phyloP scores from a whole-genome alignment of 31 red algal species.

The Asparagopsis taxiformis region DNA sequence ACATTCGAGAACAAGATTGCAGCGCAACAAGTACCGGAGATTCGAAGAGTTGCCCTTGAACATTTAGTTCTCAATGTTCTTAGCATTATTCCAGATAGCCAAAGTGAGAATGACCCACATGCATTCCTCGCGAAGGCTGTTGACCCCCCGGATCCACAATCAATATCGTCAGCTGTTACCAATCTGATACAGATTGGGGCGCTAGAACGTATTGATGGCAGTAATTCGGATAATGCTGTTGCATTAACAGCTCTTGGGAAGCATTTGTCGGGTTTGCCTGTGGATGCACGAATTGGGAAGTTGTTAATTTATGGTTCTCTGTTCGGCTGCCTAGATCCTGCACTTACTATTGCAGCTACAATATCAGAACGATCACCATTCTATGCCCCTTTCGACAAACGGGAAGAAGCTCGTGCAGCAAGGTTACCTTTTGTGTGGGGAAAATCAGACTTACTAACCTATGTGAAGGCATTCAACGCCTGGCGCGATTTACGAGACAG shows the following conservation, averaged over 20 bases:
- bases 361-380: constrained; percentile 73
- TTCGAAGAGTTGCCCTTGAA: constrained; percentile 71
- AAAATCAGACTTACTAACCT: constrained; percentile 71
- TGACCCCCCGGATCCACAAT: constrained; percentile 57
- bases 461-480: constrained; percentile 55
- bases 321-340: constrained; percentile 71
- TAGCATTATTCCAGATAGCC: constrained; percentile 44
- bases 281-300: constrained; percentile 90
- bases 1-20: constrained; percentile 77
- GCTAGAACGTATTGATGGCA: constrained; percentile 10
- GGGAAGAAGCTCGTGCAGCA: constrained; percentile 63
- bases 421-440: constrained; percentile 54
- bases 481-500: constrained; percentile 62
- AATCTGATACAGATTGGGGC: constrained; percentile 71
- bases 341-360: constrained; percentile 66
- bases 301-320: constrained; percentile 73
- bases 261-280: constrained; percentile 74
- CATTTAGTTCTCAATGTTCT: constrained; percentile 67
- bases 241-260: constrained; percentile 73
- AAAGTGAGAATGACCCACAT: constrained; percentile 37
- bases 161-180: constrained; percentile 46
- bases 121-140: constrained; percentile 63
- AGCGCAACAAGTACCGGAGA: constrained; percentile 69
- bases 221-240: constrained; percentile 7
- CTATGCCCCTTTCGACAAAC: constrained; percentile 66